Conservation (phyloP, 202 grass and related monocot genomes). For the Schoenoplectus tabernaemontani region DNA sequence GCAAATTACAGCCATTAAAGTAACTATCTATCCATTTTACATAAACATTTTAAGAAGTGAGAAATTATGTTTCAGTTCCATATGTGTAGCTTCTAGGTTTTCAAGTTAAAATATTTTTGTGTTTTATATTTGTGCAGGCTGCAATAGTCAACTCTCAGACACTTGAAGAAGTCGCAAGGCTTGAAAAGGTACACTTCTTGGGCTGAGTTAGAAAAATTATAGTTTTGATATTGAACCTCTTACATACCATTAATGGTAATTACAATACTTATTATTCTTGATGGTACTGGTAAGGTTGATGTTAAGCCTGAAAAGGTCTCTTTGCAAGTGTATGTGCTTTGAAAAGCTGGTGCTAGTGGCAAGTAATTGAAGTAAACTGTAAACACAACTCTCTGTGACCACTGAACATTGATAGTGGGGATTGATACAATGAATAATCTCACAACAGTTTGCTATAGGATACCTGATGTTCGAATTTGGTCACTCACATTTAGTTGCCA, state of each 20-base stretch:
- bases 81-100: neutral
- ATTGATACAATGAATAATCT: neutral
- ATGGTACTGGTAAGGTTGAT: neutral
- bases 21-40: slow-evolving; percentile 4
- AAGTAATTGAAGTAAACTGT: neutral
- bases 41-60: neutral
- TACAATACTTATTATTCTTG: neutral
- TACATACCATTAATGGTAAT: neutral
- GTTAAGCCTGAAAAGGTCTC: neutral
- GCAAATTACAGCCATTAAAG: slow-evolving; percentile 98
- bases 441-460: neutral
- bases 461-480: neutral
- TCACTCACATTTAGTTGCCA: neutral
- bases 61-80: neutral
- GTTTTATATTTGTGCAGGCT: slow-evolving; percentile 37
- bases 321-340: neutral
- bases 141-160: slow-evolving; percentile 91
- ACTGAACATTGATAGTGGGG: neutral
- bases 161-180: slow-evolving; percentile 88
- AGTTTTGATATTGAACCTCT: neutral
- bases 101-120: slow-evolving; percentile 7
- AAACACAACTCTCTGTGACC: neutral
- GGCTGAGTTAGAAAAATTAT: neutral
- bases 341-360: neutral
- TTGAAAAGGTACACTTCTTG: slow-evolving; percentile 58